These are phyloP conservation scores for Ceratobasidium sp. DNA, from an alignment of 1,284 basidiomycete species.

Conservation along the genomic window DNA sequence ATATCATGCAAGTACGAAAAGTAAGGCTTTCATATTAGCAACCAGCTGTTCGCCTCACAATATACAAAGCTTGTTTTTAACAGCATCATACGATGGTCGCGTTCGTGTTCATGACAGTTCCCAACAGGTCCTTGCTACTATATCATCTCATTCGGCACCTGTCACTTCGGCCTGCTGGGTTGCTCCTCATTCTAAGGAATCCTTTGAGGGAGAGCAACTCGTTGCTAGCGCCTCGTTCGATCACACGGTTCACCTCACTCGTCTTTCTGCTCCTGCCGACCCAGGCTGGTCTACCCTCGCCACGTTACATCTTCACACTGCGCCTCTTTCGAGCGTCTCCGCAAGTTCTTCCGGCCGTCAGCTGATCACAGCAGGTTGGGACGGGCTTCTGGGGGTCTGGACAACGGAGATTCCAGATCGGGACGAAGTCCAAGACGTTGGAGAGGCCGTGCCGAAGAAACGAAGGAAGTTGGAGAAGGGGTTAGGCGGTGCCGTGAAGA, in stretches of 20 bases:
- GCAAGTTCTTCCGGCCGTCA: slow-evolving; percentile 68
- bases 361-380: slow-evolving; percentile 84
- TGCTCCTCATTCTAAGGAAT: slow-evolving; percentile 58
- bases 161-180: slow-evolving; percentile 77
- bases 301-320: slow-evolving; percentile 80
- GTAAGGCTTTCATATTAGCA: slow-evolving; percentile 62
- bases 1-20: slow-evolving; percentile 77
- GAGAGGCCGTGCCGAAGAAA: slow-evolving; percentile 64
- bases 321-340: slow-evolving; percentile 76
- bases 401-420: slow-evolving; percentile 70
- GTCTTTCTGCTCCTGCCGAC: slow-evolving; percentile 55
- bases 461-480: slow-evolving; percentile 61
- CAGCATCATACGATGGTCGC: slow-evolving; percentile 85
- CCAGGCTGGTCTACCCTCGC: slow-evolving; percentile 63
- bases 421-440: slow-evolving; percentile 69
- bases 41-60: slow-evolving; percentile 27
- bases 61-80: slow-evolving; percentile 72
- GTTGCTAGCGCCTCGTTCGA: slow-evolving; percentile 89
- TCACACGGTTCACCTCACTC: slow-evolving; percentile 76
- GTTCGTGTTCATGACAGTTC: slow-evolving; percentile 81
- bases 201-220: slow-evolving; percentile 61
- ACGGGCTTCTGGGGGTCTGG: slow-evolving; percentile 84
- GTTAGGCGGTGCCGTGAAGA: slow-evolving; percentile 14
- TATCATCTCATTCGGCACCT: slow-evolving; percentile 72
- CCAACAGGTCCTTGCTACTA: slow-evolving; percentile 67